phyloP scores from a whole-genome alignment of 257 asterid species.

The Coffea canephora region DNA sequence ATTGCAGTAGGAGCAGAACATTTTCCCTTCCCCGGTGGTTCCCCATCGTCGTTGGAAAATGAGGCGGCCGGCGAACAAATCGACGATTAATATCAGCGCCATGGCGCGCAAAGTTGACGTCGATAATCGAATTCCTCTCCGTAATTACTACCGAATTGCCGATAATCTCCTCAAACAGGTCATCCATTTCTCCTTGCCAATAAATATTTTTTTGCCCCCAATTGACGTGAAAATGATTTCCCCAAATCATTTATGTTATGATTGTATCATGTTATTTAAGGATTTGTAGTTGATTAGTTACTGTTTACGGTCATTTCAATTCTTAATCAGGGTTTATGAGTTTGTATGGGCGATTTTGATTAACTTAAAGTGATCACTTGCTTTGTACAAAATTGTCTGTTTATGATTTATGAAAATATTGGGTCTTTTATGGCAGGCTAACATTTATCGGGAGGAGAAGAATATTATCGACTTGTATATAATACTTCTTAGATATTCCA shows the following conservation, averaged over 20 bases:
- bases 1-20: neutral
- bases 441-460: constrained; percentile 71
- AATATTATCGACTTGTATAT: constrained; percentile 72
- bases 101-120: constrained; percentile 53
- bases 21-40: neutral
- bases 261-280: neutral
- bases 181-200: neutral
- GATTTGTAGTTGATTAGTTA: neutral
- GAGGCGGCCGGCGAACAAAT: constrained; percentile 59
- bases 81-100: constrained; percentile 45
- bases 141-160: constrained; percentile 83
- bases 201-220: no score
- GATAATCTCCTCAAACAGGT: constrained; percentile 94
- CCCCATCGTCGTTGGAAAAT: constrained; percentile 36
- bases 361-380: neutral
- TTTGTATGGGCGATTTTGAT: neutral
- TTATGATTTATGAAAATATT: neutral
- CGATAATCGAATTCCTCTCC: constrained; percentile 77
- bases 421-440: constrained; percentile 44
- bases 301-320: neutral
- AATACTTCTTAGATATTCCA: constrained; percentile 72
- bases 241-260: neutral
- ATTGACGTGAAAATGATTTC: no score
- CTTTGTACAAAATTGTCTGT: no score
- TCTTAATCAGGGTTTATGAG: neutral